A percentile compares a stretch with the other conserved stretches of the same genome.
phyloP scores from a whole-genome alignment of 371 early-diverging fungal genomes.

The Conidiobolus incongruus region DNA sequence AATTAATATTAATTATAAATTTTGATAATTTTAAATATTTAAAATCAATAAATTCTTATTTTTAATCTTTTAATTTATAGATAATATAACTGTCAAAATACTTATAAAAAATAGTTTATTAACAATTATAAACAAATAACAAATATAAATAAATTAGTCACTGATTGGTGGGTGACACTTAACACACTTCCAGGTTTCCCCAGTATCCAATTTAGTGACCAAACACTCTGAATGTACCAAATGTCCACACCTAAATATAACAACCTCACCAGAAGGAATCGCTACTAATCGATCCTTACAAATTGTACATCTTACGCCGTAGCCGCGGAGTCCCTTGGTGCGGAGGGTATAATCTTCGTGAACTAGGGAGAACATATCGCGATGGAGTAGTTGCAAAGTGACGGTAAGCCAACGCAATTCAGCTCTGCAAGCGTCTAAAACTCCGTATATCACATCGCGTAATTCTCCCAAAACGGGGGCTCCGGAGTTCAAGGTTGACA shows the following conservation, averaged over 20 bases:
- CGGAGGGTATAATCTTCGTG: not conserved
- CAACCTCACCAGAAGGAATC: not conserved
- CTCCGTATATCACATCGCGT: not conserved
- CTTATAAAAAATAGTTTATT: no score
- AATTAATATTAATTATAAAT: no score
- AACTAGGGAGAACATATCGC: not conserved
- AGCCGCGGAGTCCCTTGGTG: not conserved
- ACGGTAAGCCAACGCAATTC: not conserved
- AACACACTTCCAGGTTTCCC: no score
- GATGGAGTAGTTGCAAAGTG: not conserved
- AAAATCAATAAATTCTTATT: no score
- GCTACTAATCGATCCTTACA: not conserved
- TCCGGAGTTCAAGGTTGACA: not conserved
- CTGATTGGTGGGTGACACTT: no score
- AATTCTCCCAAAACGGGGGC: not conserved
- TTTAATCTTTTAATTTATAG: no score
- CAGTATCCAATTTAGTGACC: no score
- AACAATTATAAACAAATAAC: no score
- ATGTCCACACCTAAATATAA: constrained; percentile 2
- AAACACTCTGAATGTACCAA: not conserved
- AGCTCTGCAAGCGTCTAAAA: not conserved
- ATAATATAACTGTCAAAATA: no score
- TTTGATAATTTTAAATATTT: no score
- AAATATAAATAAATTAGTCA: no score
- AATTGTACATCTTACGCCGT: not conserved